A percentile compares a stretch with the other conserved stretches of the same genome.
These are phyloP conservation scores for Thielaviopsis punctulata DNA, from an alignment of 2,329 filamentous ascomycete genomes.

Conservation along the genomic window DNA sequence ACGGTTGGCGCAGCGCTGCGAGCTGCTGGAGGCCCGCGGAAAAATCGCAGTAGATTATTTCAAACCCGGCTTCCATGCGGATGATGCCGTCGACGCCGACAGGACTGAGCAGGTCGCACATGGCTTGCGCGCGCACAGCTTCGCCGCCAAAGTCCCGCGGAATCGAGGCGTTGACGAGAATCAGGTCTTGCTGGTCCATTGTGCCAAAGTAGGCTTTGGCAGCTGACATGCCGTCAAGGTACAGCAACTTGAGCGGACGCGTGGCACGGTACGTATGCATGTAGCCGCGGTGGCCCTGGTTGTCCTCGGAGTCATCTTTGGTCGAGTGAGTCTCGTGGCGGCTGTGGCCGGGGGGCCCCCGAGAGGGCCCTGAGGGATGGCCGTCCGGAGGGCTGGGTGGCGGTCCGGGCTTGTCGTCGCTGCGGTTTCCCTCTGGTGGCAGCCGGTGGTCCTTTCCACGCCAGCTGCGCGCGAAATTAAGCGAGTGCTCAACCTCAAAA, in stretches of 20 bases:
- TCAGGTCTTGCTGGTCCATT: conserved; percentile 46
- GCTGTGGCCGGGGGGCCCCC: neutral
- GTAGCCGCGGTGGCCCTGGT: conserved; percentile 30
- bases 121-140: conserved; percentile 28
- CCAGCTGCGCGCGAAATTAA: conserved; percentile 36
- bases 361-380: neutral
- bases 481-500: conserved; percentile 59
- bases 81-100: conserved; percentile 49
- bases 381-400: neutral
- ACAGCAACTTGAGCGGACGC: conserved; percentile 41
- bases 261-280: conserved; percentile 48
- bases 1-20: conserved; percentile 18
- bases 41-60: conserved; percentile 53
- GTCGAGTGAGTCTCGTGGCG: conserved; percentile 1
- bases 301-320: conserved; percentile 11
- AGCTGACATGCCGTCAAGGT: conserved; percentile 53
- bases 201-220: conserved; percentile 49
- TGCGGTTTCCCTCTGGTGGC: neutral
- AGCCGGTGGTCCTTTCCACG: conserved; percentile 6
- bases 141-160: conserved; percentile 21
- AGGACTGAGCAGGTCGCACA: conserved; percentile 36
- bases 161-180: conserved; percentile 31
- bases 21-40: conserved; percentile 23
- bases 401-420: neutral
- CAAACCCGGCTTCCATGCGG: conserved; percentile 53